Base-by-base conservation (phyloP, 352 stramenopile species). In the Phytophthora nicotianae region DNA sequence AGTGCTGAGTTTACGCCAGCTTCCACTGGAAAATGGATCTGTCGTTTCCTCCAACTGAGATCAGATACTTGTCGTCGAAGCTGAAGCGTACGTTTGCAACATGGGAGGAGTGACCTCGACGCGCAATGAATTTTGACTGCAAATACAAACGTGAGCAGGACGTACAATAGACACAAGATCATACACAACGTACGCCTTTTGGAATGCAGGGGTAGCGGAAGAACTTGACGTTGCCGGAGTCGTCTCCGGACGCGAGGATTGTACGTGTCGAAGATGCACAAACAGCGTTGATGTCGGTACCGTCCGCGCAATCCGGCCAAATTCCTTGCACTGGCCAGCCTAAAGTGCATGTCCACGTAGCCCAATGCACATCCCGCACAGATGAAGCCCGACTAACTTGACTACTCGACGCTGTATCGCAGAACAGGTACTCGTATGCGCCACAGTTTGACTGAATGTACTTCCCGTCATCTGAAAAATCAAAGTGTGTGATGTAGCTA, bases 271-370 rank as follows among this genome's bases (percentile, higher is more conserved):
- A 63, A 20, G 86, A 90, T 23, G 79, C 77, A 48, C 83, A 90
- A 24, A 89, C 79, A 4, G 83, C 65, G 50, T 96, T 97, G 43
- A 97, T 70, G 54, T 97, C 90, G 0, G 83, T 96, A 24, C 86
- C 85, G 40, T 96, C 88, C 2, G 79, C 79, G n/a, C 70, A 86
- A 46, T 86, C 74, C 2, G 86, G 86, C 85, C 87, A 95, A 33
- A 95, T 93, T 11, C 96, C 96, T 71, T 98, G 94, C 24, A 97
- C 91, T 7, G 88, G 81, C 95, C 95, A 98, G 2, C 81, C 78
- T 2, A 98, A 72, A 0, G 86, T 79, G 50, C 87, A 97, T n/a
- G 91, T 98, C 70, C 92, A 90, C 19, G 92, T 96, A 29, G 81
- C 71, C 95, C 95, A 98, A 48, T 77, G 68, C 8, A 88, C 80